Conservation (phyloP, 768 basidiomycete genomes). For the Hericium coralloides region DNA sequence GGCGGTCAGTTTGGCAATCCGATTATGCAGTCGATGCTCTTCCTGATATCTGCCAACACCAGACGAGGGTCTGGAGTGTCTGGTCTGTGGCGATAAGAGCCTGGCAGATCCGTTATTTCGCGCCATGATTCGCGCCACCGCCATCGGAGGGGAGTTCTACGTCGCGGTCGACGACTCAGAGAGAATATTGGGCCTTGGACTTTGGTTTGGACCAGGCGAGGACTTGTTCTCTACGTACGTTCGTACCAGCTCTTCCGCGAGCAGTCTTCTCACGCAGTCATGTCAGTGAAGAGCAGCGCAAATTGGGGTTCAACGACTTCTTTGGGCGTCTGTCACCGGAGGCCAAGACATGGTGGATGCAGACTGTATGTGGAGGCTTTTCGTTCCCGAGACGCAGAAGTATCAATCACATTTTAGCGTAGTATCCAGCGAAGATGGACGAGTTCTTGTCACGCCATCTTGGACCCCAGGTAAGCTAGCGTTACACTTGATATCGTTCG, state of each 20-base stretch:
- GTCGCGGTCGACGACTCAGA: not conserved
- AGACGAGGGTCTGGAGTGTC: not conserved
- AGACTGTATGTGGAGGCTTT: not conserved
- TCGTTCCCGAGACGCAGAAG: not conserved
- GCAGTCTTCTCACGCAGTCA: no score
- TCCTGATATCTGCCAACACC: not conserved
- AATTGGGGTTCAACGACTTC: not conserved
- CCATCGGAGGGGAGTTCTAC: not conserved
- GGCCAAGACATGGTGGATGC: not conserved
- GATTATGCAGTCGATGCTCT: no score
- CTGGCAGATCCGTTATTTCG: not conserved
- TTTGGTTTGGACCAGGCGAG: not conserved
- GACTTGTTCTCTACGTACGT: not conserved
- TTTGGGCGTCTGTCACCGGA: not conserved
- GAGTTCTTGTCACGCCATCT: not conserved
- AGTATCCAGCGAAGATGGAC: not conserved
- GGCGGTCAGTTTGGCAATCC: not conserved
- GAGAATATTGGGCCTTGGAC: not conserved
- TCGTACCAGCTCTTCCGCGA: not conserved
- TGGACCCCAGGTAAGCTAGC: not conserved
- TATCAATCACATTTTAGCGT: not conserved
- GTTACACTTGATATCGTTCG: not conserved
- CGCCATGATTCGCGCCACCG: not conserved
- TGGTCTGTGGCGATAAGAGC: not conserved
- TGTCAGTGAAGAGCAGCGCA: not conserved